Evolutionary conservation across 495 filamentous ascomycete species (phyloP).

Genomic region (Cairneyella variabilis): DNA sequence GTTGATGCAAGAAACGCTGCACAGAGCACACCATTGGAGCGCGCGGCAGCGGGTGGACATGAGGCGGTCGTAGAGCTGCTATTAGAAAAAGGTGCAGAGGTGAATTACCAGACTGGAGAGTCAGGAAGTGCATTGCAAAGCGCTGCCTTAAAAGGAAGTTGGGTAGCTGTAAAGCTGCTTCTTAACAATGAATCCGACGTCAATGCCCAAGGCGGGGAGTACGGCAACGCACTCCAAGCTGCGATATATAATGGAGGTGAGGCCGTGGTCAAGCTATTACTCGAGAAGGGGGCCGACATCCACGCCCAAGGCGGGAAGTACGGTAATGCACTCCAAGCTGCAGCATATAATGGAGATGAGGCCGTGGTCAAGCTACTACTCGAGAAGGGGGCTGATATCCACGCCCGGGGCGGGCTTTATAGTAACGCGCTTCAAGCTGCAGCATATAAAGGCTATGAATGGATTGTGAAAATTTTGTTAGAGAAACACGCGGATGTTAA

Average conservation of each 20-base stretch:
- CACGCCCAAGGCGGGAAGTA: too few relatives aligned
- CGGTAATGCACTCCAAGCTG: too few relatives aligned
- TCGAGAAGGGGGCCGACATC: too few relatives aligned
- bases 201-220: too few relatives aligned
- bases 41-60: conserved; percentile 4
- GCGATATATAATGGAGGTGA: too few relatives aligned
- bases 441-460: conserved; percentile 1
- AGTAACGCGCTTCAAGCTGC: conserved; percentile 27
- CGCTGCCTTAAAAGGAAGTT: not conserved
- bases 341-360: too few relatives aligned
- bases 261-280: too few relatives aligned
- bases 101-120: not conserved
- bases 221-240: too few relatives aligned
- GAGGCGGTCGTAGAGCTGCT: too few relatives aligned
- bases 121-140: conserved; percentile 5
- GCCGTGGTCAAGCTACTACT: too few relatives aligned
- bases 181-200: too few relatives aligned
- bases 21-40: conserved; percentile 3
- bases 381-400: conserved; percentile 3
- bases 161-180: not conserved
- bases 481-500: conserved; percentile 22
- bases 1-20: conserved; percentile 26
- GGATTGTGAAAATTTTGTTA: conserved; percentile 23
- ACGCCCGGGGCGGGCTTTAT: conserved; percentile 7
- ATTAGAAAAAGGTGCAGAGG: too few relatives aligned